A percentile compares a stretch with the other conserved stretches of the same genome.
These are phyloP conservation scores for Lecanicillium sp. DNA, from an alignment of 2,329 filamentous ascomycete species.

Conservation along the genomic window DNA sequence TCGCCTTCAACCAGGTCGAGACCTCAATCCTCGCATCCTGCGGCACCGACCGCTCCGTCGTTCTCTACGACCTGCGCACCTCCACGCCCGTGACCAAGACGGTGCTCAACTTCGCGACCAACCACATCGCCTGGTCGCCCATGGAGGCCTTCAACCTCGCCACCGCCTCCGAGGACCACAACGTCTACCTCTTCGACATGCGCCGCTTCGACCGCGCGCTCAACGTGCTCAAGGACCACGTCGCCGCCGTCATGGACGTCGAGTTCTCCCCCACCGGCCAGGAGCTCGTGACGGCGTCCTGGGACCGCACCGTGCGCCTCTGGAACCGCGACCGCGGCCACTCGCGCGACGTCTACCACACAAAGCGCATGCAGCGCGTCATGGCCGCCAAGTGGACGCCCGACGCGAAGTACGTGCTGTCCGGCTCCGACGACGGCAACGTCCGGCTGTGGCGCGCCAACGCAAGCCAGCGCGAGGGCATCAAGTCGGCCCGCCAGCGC, in stretches of 20 bases:
- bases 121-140: slow-evolving; percentile 86
- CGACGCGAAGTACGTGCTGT: slow-evolving; percentile 83
- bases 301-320: slow-evolving; percentile 77
- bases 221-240: slow-evolving; percentile 86
- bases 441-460: slow-evolving; percentile 79
- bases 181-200: slow-evolving; percentile 85
- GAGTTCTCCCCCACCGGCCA: slow-evolving; percentile 93
- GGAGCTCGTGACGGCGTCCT: slow-evolving; percentile 84
- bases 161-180: slow-evolving; percentile 90
- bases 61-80: slow-evolving; percentile 89
- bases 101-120: slow-evolving; percentile 74
- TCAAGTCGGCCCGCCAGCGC: slow-evolving; percentile 79
- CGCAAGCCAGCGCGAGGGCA: slow-evolving; percentile 73
- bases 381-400: slow-evolving; percentile 81
- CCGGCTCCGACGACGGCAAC: slow-evolving; percentile 91
- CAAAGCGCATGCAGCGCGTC: slow-evolving; percentile 94
- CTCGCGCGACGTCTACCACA: slow-evolving; percentile 91
- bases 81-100: slow-evolving; percentile 76
- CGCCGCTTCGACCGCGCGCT: slow-evolving; percentile 80
- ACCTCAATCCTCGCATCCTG: slow-evolving; percentile 84
- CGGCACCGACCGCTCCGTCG: slow-evolving; percentile 76
- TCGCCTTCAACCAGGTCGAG: slow-evolving; percentile 90
- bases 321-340: slow-evolving; percentile 78
- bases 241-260: slow-evolving; percentile 89
- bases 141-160: slow-evolving; percentile 97